Evolutionary conservation across 768 basidiomycete genomes (phyloP), one percentile per base, ranked within the genome.

Genomic region (Phaffia tasmanica): DNA sequence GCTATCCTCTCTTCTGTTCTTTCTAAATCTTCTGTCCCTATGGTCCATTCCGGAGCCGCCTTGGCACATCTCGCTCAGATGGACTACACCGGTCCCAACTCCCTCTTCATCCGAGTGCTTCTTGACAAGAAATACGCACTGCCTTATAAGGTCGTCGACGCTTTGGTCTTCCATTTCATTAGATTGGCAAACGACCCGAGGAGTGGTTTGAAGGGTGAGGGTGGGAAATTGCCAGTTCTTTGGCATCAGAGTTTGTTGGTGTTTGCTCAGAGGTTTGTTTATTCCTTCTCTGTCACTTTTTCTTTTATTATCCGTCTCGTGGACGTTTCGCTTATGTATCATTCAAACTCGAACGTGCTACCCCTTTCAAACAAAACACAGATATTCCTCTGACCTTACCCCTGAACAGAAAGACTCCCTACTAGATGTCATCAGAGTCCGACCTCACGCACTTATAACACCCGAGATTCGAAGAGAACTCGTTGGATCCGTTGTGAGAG

Each of bases 191-290:
- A 95, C 75, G 86, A 89, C 78, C 89, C 86, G 77, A 74, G 54
- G 60, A 84, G 81, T 65, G 80, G 79, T 23, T 80, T 83, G 57
- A 86, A 84, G 29, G 87, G 89, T 58, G 76, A 74, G 0, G 78
- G 83, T 1, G 85, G 87, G 57, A 85, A 85, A 74, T 81, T 98
- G 35, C 94, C 95, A n/a, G 95, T 98, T 16, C 80, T 99, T 15
- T 99, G 95, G 95, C 90, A 99, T 75, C 95, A 99, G 77, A 89
- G 88, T 75, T 80, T 99, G 63, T 81, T 99, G 27, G 89, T 93
- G 3, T 97, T 98, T 75, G 85, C 83, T 49, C 95, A 99, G 77
- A 81, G 94, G 92, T 91, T 54, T 73, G 76, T 75, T 63, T 35
- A 1, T 21, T 63, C 21, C 62, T 18, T 46, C 49, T 51, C 62